Percentiles rank a stretch among this genome's conserved stretches.
phyloP scores from a whole-genome alignment of 108 stramenopile species.

The Cyclotella kingstonii region DNA sequence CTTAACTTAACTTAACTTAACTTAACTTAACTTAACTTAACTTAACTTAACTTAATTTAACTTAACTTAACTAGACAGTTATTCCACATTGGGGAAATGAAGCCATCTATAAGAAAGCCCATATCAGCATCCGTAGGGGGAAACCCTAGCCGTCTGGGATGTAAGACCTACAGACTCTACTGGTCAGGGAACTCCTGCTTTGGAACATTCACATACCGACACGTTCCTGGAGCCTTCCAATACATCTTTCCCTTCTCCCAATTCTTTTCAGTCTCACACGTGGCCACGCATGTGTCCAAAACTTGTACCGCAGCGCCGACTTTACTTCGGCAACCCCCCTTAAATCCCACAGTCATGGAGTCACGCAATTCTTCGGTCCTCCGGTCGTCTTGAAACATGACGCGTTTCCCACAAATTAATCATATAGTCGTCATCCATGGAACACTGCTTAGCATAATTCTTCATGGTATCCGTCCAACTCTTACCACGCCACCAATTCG shows the following conservation, averaged over 20 bases:
- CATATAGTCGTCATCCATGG: constrained; percentile 27
- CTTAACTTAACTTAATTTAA: too few species aligned
- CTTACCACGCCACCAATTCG: constrained; percentile 44
- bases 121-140: too few species aligned
- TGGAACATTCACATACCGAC: constrained; percentile 30
- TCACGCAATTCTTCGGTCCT: constrained; percentile 34
- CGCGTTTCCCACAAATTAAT: constrained; percentile 18
- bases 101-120: too few species aligned
- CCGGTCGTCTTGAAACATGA: constrained; percentile 34
- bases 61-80: too few species aligned
- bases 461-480: constrained; percentile 34
- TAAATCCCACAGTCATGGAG: constrained; percentile 21
- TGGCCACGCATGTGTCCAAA: constrained; percentile 32
- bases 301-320: constrained; percentile 29
- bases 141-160: too few species aligned
- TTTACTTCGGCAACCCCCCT: background rate
- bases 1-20: too few species aligned
- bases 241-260: constrained; percentile 19
- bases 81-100: too few species aligned
- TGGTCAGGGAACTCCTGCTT: constrained; percentile 16
- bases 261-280: constrained; percentile 36
- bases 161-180: constrained; percentile 27
- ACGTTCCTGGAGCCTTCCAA: constrained; percentile 40
- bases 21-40: too few species aligned
- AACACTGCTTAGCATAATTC: constrained; percentile 31